Base-by-base conservation (phyloP, 176 grass and related monocot species). In the Raddia guianensis region DNA sequence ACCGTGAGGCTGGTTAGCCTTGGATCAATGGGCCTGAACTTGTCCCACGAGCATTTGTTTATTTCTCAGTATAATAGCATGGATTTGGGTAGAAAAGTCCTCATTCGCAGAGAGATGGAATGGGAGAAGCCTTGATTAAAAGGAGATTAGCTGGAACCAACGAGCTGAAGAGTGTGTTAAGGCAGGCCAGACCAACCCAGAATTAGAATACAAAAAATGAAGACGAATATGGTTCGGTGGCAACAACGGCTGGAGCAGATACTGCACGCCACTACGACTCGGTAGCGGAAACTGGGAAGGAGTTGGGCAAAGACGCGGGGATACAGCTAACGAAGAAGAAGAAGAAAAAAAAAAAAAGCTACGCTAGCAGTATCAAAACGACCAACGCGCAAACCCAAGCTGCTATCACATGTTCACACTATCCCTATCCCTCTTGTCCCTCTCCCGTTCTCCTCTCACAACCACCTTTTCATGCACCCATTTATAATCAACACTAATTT, bases 81-180 rank as follows among this genome's bases (percentile, higher is more conserved):
- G 10, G 34, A 27, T 5, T 13, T 34, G 60, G 12, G 10, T 0
- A 55, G 53, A 55, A 55, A 55, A 15, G 7, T 55, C 9, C 57
- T 5, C 57, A 9, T 20, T 1, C 2, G 1, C 5, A 16, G 15
- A 57, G 55, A 40, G 37, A 5, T 1, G 37, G 4, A 40, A 40
- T 5, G 37, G 37, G 2, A 40, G 4, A 40, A 3, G 37, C 37
- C 37, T 40, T 40, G 37, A 40, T 40, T 3, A 49, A 13, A 48
- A 47, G 55, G 44, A 40, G 55, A 48, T 49, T 19, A 72, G 45
- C 55, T 81, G 55, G 27, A 81, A 62, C 67, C 66, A 72, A 72
- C 15, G 9, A 70, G 32, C 51, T 27, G 19, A 3, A 35, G 6
- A 11, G 12, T 12, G 19, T 20, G 3, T 5, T 16, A 57, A 57